Percentiles rank a stretch among this genome's conserved stretches.
phyloP scores from a whole-genome alignment of 352 stramenopile species.

The Globisporangium ultimum region DNA sequence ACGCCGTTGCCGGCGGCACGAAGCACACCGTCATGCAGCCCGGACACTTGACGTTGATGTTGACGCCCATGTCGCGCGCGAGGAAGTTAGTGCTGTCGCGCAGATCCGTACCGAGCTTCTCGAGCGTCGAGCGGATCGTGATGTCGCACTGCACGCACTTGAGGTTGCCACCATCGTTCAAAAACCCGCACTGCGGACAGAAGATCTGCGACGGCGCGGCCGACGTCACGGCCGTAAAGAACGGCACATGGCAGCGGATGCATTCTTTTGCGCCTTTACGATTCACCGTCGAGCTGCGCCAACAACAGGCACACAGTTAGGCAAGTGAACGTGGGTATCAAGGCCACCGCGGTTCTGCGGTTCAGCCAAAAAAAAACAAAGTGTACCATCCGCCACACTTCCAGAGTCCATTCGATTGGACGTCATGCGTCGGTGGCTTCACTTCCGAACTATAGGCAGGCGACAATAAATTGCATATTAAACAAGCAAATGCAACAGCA shows the following conservation, averaged over 20 bases:
- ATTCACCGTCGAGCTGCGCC: constrained; percentile 45
- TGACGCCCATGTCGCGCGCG: constrained; percentile 76
- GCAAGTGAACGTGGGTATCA: too few relatives aligned
- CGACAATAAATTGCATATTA: too few relatives aligned
- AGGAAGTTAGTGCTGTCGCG: constrained; percentile 80
- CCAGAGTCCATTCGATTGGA: constrained; percentile 67
- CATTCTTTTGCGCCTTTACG: constrained; percentile 62
- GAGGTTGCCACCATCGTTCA: constrained; percentile 66
- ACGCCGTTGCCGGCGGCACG: constrained; percentile 70
- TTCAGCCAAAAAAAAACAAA: background rate
- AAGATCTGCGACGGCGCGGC: constrained; percentile 72
- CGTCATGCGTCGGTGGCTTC: constrained; percentile 64
- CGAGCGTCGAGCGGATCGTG: constrained; percentile 69
- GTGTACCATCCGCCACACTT: constrained; percentile 68
- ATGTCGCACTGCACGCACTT: constrained; percentile 74
- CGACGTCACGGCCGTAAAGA: constrained; percentile 66
- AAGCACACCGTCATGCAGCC: constrained; percentile 71
- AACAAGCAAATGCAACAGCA: too few relatives aligned
- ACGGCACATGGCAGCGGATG: constrained; percentile 48
- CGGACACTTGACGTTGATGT: constrained; percentile 83
- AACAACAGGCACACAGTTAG: background rate
- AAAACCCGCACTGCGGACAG: constrained; percentile 67
- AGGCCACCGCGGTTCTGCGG: too few relatives aligned
- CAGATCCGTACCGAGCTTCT: constrained; percentile 69
- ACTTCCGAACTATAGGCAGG: constrained; percentile 38